Conservation (phyloP, 2,329 filamentous ascomycete species). For the Emericellopsis cladophorae region DNA sequence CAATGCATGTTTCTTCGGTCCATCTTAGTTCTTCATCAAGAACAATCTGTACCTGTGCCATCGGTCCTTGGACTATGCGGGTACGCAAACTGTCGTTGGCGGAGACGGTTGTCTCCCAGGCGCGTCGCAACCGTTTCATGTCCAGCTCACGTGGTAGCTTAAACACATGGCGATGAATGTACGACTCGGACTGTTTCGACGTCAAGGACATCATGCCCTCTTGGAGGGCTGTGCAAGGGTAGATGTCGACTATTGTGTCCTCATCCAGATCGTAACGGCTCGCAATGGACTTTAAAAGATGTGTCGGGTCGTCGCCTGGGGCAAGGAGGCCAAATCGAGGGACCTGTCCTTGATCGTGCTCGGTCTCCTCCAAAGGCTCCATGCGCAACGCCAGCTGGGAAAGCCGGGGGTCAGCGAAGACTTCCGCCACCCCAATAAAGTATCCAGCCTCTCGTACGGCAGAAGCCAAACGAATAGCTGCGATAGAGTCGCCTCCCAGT, state of each 20-base stretch:
- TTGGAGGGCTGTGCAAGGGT: conserved; percentile 22
- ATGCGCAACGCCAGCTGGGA: not conserved
- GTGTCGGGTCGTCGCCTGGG: not conserved
- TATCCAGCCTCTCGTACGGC: not conserved
- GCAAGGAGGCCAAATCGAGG: not conserved
- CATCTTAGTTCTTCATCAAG: no score
- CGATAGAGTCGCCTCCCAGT: not conserved
- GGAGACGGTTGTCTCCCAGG: conserved; percentile 4
- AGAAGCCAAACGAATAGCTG: not conserved
- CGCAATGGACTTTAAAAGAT: not conserved
- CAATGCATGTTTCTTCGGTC: no score
- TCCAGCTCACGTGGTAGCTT: conserved; percentile 7
- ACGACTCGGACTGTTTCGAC: conserved; percentile 14
- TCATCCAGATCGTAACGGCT: not conserved
- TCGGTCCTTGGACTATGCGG: not conserved
- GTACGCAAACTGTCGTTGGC: conserved; percentile 2
- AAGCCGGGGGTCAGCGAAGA: not conserved
- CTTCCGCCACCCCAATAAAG: not conserved
- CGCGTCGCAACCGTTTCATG: conserved; percentile 4
- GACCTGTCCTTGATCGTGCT: not conserved
- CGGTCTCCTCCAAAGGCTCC: not conserved
- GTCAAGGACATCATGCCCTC: conserved; percentile 21
- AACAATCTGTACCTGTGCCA: no score
- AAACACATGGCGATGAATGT: conserved; percentile 15
- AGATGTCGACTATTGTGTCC: conserved; percentile 14